Evolutionary conservation across 2,329 filamentous ascomycete species (phyloP).

Genomic region (Fusarium odoratissimum): DNA sequence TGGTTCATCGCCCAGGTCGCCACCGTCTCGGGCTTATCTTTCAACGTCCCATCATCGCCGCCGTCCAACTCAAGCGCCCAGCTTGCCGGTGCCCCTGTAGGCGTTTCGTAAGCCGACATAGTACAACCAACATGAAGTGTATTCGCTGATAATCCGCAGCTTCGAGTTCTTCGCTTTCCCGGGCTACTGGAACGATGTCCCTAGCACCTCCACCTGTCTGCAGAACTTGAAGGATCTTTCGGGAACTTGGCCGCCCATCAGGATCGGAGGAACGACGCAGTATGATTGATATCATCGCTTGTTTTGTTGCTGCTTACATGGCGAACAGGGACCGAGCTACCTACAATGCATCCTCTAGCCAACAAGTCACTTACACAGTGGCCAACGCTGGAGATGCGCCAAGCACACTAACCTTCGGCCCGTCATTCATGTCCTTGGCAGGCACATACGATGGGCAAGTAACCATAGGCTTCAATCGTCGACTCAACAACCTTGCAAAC

Average conservation of each 20-base stretch:
- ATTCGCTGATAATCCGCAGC: accelerated
- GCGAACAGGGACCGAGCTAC: neutral
- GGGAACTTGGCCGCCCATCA: neutral
- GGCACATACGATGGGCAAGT: neutral
- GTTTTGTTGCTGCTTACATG: neutral
- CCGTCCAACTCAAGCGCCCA: neutral
- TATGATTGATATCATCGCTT: accelerated
- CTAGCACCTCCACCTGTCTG: neutral
- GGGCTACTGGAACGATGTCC: neutral
- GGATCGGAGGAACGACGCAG: neutral
- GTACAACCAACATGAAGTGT: accelerated
- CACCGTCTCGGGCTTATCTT: neutral
- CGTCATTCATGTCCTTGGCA: neutral
- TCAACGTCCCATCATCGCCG: neutral
- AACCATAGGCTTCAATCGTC: neutral
- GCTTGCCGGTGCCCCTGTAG: neutral
- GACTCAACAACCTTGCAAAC: neutral
- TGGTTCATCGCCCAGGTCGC: neutral
- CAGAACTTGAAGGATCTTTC: neutral
- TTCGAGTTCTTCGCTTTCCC: neutral
- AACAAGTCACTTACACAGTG: neutral
- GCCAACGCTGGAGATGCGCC: neutral
- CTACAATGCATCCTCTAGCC: neutral
- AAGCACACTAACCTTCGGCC: neutral
- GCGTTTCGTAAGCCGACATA: neutral